These are phyloP conservation scores for Penicillium occitanis DNA, from an alignment of 2,329 filamentous ascomycete genomes.

Conservation along the genomic window DNA sequence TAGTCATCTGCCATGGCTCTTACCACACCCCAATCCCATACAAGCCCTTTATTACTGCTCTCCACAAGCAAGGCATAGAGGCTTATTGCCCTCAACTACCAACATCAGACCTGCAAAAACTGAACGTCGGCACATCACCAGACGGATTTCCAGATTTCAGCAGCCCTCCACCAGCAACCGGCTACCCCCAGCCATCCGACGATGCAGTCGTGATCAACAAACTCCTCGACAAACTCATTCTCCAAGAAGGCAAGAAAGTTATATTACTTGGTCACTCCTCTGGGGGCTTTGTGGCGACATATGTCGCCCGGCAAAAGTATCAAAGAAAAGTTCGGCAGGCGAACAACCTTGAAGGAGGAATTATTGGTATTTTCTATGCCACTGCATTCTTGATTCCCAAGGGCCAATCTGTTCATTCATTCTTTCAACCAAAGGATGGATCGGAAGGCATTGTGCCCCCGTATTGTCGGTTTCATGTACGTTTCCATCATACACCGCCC, in stretches of 20 bases:
- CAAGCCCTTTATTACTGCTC: conserved; percentile 26
- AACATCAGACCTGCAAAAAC: conserved; percentile 51
- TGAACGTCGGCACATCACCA: conserved; percentile 54
- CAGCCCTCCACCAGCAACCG: conserved; percentile 28
- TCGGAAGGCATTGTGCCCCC: conserved; percentile 24
- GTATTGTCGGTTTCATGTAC: conserved; percentile 32
- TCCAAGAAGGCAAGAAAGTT: conserved; percentile 29
- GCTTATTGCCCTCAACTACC: conserved; percentile 37
- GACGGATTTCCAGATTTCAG: conserved; percentile 19
- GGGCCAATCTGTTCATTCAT: conserved; percentile 33
- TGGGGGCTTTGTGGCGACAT: conserved; percentile 36
- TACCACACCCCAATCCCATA: conserved; percentile 36
- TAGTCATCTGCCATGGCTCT: conserved; percentile 24
- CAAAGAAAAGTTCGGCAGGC: conserved; percentile 28
- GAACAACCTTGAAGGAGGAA: conserved; percentile 18
- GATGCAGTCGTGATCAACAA: conserved; percentile 17
- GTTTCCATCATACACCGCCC: conserved; percentile 1
- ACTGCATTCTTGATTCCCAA: conserved; percentile 34
- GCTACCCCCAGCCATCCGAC: conserved; percentile 28
- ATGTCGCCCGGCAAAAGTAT: conserved; percentile 31
- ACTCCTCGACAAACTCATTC: too few relatives aligned
- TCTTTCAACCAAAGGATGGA: conserved; percentile 33
- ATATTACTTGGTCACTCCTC: conserved; percentile 35
- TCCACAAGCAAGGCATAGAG: conserved; percentile 30
- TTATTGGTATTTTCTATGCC: conserved; percentile 34